phyloP scores from a whole-genome alignment of 2,329 filamentous ascomycete genomes.

The Beauveria brongniartii region DNA sequence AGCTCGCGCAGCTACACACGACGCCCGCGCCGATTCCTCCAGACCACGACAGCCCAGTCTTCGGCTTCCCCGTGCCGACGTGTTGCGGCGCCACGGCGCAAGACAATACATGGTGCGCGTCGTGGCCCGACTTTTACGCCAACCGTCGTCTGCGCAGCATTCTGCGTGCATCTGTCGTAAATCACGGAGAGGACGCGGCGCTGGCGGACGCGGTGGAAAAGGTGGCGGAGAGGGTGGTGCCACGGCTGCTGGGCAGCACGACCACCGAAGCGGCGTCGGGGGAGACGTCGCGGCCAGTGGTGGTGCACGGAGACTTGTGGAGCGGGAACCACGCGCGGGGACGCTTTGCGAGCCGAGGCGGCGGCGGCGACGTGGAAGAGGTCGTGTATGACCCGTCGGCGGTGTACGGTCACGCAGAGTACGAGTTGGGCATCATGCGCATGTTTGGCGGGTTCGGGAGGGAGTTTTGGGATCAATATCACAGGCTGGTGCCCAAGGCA shows the following conservation, averaged over 20 bases:
- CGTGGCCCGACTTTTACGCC: slow-evolving; percentile 83
- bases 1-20: slow-evolving; percentile 71
- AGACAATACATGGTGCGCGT: slow-evolving; percentile 62
- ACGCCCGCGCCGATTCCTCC: slow-evolving; percentile 60
- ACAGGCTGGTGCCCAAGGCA: slow-evolving; percentile 64
- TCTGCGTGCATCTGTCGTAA: slow-evolving; percentile 44
- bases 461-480: slow-evolving; percentile 70
- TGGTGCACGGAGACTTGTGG: slow-evolving; percentile 92
- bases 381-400: slow-evolving; percentile 76
- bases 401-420: slow-evolving; percentile 83
- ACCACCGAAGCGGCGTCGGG: slow-evolving; percentile 38
- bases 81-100: slow-evolving; percentile 83
- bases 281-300: slow-evolving; percentile 47
- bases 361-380: slow-evolving; percentile 51
- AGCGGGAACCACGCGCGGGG: slow-evolving; percentile 71
- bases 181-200: slow-evolving; percentile 57
- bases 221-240: slow-evolving; percentile 59
- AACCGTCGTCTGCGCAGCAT: slow-evolving; percentile 65
- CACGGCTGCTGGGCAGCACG: slow-evolving; percentile 59
- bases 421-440: slow-evolving; percentile 85
- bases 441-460: slow-evolving; percentile 88
- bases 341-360: slow-evolving; percentile 46
- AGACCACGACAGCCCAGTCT: slow-evolving; percentile 52
- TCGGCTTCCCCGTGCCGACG: slow-evolving; percentile 77
- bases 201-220: slow-evolving; percentile 56